phyloP scores from a whole-genome alignment of 1,139 yeast genomes.

The Blastobotrys apis region DNA sequence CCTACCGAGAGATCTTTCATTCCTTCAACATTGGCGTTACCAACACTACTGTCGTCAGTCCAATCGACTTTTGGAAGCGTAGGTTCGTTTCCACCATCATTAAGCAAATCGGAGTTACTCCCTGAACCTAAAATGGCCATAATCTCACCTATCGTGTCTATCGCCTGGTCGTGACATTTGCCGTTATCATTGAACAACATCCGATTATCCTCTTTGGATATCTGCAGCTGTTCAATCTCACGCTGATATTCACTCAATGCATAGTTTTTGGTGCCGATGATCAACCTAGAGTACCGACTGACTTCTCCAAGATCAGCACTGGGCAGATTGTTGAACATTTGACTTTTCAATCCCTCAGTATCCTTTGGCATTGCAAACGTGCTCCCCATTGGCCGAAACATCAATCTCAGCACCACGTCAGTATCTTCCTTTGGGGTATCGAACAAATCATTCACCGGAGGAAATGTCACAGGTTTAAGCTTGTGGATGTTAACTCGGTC shows the following conservation, averaged over 20 bases:
- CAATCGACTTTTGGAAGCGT: neutral
- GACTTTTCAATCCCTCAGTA: constrained; percentile 4
- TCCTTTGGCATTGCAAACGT: constrained; percentile 60
- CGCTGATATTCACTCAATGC: constrained; percentile 49
- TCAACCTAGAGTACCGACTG: constrained; percentile 50
- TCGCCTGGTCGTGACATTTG: constrained; percentile 53
- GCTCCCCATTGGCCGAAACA: constrained; percentile 62
- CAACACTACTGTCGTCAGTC: neutral
- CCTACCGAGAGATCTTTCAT: no score
- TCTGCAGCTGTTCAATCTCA: constrained; percentile 50
- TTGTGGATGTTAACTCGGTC: constrained; percentile 56
- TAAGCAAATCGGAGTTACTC: no score
- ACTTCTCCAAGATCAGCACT: constrained; percentile 5
- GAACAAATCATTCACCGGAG: constrained; percentile 52
- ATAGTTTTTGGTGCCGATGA: constrained; percentile 58
- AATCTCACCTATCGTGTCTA: constrained; percentile 47
- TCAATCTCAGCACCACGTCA: constrained; percentile 59
- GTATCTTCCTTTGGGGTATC: constrained; percentile 60
- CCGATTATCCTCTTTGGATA: constrained; percentile 53
- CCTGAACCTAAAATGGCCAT: neutral
- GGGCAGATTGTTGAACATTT: constrained; percentile 20
- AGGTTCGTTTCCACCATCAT: no score
- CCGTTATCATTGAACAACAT: constrained; percentile 58
- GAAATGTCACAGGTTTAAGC: constrained; percentile 62
- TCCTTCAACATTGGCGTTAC: neutral